Conservation (phyloP, 208 protist species). For the Kentomonas sorsogonicus region DNA sequence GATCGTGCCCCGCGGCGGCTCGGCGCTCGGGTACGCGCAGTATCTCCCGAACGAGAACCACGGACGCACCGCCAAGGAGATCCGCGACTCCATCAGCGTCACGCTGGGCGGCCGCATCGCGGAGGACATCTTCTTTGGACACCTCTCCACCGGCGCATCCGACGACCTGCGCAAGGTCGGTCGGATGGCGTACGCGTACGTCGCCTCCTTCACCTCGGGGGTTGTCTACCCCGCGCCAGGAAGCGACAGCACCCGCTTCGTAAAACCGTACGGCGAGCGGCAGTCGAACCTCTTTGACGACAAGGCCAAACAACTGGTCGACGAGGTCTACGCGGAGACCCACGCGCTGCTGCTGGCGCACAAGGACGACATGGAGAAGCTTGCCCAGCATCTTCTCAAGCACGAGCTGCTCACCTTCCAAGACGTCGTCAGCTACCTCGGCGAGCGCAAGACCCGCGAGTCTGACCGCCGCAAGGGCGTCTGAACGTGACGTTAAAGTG, state of each 20-base stretch:
- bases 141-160: constrained; percentile 91
- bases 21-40: constrained; percentile 96
- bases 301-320: constrained; percentile 79
- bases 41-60: constrained; percentile 95
- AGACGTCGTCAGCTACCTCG: constrained; percentile 78
- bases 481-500: constrained; percentile 9
- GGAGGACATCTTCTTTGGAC: constrained; percentile 91
- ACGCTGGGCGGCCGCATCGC: constrained; percentile 92
- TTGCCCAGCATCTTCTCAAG: constrained; percentile 83
- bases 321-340: constrained; percentile 74
- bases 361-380: constrained; percentile 73
- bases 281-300: constrained; percentile 85
- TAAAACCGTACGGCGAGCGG: constrained; percentile 88
- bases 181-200: constrained; percentile 90
- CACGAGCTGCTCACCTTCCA: constrained; percentile 78
- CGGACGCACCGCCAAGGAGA: constrained; percentile 88
- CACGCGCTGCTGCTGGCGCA: constrained; percentile 53
- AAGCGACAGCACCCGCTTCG: constrained; percentile 36
- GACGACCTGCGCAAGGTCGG: constrained; percentile 96
- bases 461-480: constrained; percentile 49
- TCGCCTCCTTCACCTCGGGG: constrained; percentile 63
- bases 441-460: constrained; percentile 29
- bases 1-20: constrained; percentile 94
- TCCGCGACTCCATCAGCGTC: constrained; percentile 94
- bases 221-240: constrained; percentile 75